Evolutionary conservation across 2,329 filamentous ascomycete genomes (phyloP).

Genomic region (Apiospora sp.): DNA sequence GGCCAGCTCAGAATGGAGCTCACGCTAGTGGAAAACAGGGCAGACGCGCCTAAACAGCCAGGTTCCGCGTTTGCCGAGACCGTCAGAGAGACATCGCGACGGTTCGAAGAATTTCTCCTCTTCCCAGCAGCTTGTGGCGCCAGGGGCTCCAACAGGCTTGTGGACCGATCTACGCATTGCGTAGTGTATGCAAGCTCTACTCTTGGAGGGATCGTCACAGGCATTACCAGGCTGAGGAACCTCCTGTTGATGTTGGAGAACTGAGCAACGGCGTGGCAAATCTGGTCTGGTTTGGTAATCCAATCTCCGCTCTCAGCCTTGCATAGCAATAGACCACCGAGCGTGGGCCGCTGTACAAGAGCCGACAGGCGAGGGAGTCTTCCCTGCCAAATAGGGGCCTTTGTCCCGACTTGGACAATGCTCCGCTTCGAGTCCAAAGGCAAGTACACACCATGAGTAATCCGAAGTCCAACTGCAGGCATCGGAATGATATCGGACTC

Average conservation of each 20-base stretch:
- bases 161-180: slow-evolving; percentile 22
- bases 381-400: slow-evolving; percentile 31
- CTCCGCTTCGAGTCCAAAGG: slow-evolving; percentile 42
- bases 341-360: slow-evolving; percentile 46
- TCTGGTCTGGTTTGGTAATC: slow-evolving; percentile 38
- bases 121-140: slow-evolving; percentile 44
- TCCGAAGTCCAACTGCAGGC: slow-evolving; percentile 45
- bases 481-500: slow-evolving; percentile 51
- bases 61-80: slow-evolving; percentile 43
- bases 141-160: slow-evolving; percentile 21
- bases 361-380: slow-evolving; percentile 39
- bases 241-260: slow-evolving; percentile 43
- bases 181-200: slow-evolving; percentile 52
- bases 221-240: slow-evolving; percentile 40
- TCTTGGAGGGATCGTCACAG: slow-evolving; percentile 44
- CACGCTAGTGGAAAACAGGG: not conserved
- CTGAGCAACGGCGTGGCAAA: slow-evolving; percentile 44
- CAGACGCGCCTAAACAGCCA: slow-evolving; percentile 36
- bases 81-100: slow-evolving; percentile 47
- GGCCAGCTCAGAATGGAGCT: not conserved
- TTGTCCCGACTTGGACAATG: slow-evolving; percentile 47
- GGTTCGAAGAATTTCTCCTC: not conserved
- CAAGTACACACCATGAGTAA: slow-evolving; percentile 45
- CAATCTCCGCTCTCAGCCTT: slow-evolving; percentile 54
- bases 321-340: slow-evolving; percentile 46